phyloP scores from a whole-genome alignment of 1,139 yeast genomes.

The Yamadazyma blattariae region DNA sequence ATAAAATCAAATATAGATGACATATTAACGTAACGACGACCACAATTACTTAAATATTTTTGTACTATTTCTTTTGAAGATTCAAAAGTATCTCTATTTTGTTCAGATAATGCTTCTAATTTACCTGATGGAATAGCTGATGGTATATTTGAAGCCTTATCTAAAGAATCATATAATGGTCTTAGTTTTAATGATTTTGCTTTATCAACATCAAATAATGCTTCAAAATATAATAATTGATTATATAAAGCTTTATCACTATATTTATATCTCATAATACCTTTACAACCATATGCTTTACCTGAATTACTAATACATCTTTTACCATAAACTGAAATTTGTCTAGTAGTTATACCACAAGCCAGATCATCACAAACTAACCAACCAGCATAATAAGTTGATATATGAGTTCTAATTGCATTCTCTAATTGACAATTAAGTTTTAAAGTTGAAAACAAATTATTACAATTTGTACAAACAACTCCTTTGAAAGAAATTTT shows the following conservation, averaged over 20 bases:
- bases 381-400: constrained; percentile 84
- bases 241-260: constrained; percentile 80
- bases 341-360: constrained; percentile 81
- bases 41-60: constrained; percentile 78
- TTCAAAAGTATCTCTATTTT: constrained; percentile 66
- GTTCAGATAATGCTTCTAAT: constrained; percentile 73
- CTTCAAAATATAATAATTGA: constrained; percentile 76
- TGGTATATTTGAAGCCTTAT: constrained; percentile 23
- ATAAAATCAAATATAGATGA: constrained; percentile 69
- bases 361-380: constrained; percentile 78
- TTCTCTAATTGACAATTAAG: constrained; percentile 73
- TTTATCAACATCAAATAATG: constrained; percentile 80
- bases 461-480: constrained; percentile 60
- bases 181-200: constrained; percentile 58
- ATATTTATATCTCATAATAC: constrained; percentile 77
- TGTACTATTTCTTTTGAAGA: constrained; percentile 60
- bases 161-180: constrained; percentile 36
- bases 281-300: constrained; percentile 69
- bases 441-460: constrained; percentile 48
- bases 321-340: constrained; percentile 84
- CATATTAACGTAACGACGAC: constrained; percentile 90
- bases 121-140: constrained; percentile 54
- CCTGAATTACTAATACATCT: constrained; percentile 73
- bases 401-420: constrained; percentile 65
- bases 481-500: constrained; percentile 67